These are phyloP conservation scores for Alternaria alternata DNA, from an alignment of 2,329 filamentous ascomycete genomes.

Conservation along the genomic window DNA sequence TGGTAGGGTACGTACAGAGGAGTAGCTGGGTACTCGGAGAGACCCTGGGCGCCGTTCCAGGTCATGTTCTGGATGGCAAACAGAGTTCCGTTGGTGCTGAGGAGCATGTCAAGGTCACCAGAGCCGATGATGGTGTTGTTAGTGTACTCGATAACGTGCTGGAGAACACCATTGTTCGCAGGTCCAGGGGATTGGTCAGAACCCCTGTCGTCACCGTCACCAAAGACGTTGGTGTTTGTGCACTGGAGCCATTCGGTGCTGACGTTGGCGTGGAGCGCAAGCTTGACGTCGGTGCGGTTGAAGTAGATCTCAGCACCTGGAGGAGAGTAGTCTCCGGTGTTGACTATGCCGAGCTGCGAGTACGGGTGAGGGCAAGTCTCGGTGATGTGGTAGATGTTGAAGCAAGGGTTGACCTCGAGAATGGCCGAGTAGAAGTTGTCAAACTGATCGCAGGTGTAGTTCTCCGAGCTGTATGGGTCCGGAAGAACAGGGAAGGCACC, in stretches of 20 bases:
- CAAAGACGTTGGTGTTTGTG: constrained; percentile 53
- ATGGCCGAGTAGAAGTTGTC: constrained; percentile 51
- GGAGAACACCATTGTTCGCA: constrained; percentile 53
- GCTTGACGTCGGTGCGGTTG: constrained; percentile 61
- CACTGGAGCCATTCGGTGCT: constrained; percentile 55
- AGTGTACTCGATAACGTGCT: constrained; percentile 60
- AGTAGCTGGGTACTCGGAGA: constrained; percentile 53
- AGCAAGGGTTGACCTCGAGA: constrained; percentile 58
- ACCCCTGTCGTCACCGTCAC: constrained; percentile 36
- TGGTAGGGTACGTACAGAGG: constrained; percentile 57
- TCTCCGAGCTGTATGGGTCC: constrained; percentile 28
- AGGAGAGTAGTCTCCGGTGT: constrained; percentile 50
- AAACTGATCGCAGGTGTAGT: constrained; percentile 51
- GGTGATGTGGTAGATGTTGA: constrained; percentile 60
- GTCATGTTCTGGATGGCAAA: constrained; percentile 64
- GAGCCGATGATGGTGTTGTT: constrained; percentile 62
- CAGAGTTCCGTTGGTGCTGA: constrained; percentile 61
- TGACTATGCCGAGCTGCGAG: constrained; percentile 50
- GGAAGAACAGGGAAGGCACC: constrained; percentile 44
- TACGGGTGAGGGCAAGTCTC: constrained; percentile 56
- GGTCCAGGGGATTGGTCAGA: constrained; percentile 51
- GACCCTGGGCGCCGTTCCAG: constrained; percentile 60
- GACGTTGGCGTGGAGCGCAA: constrained; percentile 58
- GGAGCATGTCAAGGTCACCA: constrained; percentile 59
- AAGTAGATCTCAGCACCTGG: constrained; percentile 57